Evolutionary conservation across 257 asterid genomes (phyloP), one percentile per base, ranked within the genome.

Genomic region (Solanum clarkiae): DNA sequence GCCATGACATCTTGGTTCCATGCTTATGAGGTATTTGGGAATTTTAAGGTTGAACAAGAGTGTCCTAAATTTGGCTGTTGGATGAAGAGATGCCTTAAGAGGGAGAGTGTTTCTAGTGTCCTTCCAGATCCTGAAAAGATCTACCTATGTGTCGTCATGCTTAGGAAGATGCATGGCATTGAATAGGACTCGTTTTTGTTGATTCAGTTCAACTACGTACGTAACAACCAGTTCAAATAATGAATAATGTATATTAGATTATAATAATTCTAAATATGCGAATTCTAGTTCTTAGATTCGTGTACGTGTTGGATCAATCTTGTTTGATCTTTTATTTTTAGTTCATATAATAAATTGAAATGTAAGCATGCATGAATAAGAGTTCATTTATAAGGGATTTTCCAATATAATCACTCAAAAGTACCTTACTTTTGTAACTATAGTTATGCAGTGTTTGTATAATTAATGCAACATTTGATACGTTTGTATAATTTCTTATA

Each of bases 101-200:
- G 92, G 90, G 93, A 89, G 55, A 90, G 89, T 47, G 98, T 95
- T 65, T 91, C 93, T 8, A 89, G 88, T 74, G 32, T 82, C 26
- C 80, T 91, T 51, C 91, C 94, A 2, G 87, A 91, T 54, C 90
- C 92, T 80, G 86, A 88, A 12, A 82, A 90, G 51, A 93, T 92
- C 0, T 86, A n/a, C 54, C 94, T 89, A 80, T 91, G 92, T 62
- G 95, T 94, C 82, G 86, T 84, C 74, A 86, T 54, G 86, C 20
- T 93, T 4, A 91, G 97, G 49, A 89, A 93, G 88, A 93, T 92
- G 96, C 66, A 90, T 85, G 97, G 95, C 44, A 70, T 91, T 72
- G 94, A 91, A 65, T 93, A 87, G 82, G 10, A n/a, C 45, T 49
- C 0, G 2, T 3, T 49, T 47, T 10, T 12, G 60, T 47, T 0